Evolutionary conservation across 371 early-diverging fungal species (phyloP).

Genomic region (Gilbertella persicaria): DNA sequence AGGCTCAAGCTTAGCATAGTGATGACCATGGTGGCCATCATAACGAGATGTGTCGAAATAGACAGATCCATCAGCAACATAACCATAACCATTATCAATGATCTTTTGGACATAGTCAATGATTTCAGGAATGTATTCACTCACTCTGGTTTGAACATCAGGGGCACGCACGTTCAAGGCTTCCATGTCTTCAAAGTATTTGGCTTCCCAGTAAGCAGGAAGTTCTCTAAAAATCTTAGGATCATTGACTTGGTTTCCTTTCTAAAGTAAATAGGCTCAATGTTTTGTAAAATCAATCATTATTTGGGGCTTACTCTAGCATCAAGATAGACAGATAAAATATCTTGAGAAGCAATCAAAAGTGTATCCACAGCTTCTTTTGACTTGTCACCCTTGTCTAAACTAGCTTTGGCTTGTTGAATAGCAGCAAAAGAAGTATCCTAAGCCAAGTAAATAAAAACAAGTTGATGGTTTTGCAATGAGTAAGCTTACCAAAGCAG

Average conservation of each 20-base stretch:
- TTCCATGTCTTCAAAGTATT: constrained; percentile 97
- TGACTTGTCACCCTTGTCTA: constrained; percentile 42
- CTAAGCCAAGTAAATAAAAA: constrained; percentile 13
- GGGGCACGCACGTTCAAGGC: constrained; percentile 90
- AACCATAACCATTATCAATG: constrained; percentile 94
- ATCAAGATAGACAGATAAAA: constrained; percentile 62
- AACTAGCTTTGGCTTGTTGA: constrained; percentile 47
- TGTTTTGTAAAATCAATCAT: neutral
- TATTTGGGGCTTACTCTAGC: constrained; percentile 36
- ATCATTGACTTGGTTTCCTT: constrained; percentile 77
- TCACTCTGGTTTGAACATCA: constrained; percentile 96
- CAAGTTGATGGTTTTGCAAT: neutral
- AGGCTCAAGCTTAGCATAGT: constrained; percentile 94
- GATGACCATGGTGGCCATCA: constrained; percentile 76
- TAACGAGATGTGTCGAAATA: constrained; percentile 97
- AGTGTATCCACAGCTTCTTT: constrained; percentile 50
- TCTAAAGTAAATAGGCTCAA: constrained; percentile 20
- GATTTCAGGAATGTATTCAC: constrained; percentile 98
- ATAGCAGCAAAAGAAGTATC: constrained; percentile 52
- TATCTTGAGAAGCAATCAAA: constrained; percentile 54
- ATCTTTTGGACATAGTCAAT: constrained; percentile 90
- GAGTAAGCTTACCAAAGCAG: constrained; percentile 50
- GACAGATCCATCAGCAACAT: constrained; percentile 95
- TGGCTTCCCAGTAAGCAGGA: constrained; percentile 95
- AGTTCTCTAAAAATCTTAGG: constrained; percentile 88